Conservation (phyloP, 345 rosid genomes). For the Lepidium sativum region DNA sequence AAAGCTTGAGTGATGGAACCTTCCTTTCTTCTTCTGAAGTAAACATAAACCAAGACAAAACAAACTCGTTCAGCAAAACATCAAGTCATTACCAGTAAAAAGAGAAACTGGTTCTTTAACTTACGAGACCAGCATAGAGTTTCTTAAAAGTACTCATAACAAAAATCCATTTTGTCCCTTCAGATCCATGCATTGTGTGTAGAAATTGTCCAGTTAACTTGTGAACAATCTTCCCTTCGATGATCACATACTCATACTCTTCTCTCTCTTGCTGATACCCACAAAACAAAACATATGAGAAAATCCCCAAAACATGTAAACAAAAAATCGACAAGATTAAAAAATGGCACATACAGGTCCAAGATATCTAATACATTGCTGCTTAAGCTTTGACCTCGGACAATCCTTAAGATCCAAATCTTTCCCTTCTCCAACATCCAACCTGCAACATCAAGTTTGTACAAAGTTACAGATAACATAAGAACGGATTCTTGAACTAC, state of each 20-base stretch:
- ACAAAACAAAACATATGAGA: neutral
- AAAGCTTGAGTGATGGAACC: constrained; percentile 91
- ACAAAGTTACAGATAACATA: neutral
- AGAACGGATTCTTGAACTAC: neutral
- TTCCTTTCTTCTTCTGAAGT: constrained; percentile 84
- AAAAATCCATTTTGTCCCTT: constrained; percentile 66
- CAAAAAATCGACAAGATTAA: neutral
- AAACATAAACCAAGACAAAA: neutral
- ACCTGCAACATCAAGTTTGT: constrained; percentile 35
- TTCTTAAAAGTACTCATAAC: constrained; percentile 76
- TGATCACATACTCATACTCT: constrained; percentile 54
- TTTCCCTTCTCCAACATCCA: constrained; percentile 86
- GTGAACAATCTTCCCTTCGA: constrained; percentile 58
- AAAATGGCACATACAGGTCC: constrained; percentile 63
- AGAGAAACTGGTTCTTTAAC: neutral
- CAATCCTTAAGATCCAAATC: constrained; percentile 59
- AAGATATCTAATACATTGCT: constrained; percentile 77
- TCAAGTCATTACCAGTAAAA: neutral
- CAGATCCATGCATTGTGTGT: constrained; percentile 40
- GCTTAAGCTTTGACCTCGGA: constrained; percentile 55
- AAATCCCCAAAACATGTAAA: neutral
- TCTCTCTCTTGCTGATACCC: constrained; percentile 79
- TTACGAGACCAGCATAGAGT: constrained; percentile 70
- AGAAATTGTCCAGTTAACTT: constrained; percentile 44
- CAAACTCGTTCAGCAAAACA: neutral